Evolutionary conservation across 2,329 filamentous ascomycete genomes (phyloP), one percentile per base, ranked within the genome.

Genomic region (Bipolaris victoriae): DNA sequence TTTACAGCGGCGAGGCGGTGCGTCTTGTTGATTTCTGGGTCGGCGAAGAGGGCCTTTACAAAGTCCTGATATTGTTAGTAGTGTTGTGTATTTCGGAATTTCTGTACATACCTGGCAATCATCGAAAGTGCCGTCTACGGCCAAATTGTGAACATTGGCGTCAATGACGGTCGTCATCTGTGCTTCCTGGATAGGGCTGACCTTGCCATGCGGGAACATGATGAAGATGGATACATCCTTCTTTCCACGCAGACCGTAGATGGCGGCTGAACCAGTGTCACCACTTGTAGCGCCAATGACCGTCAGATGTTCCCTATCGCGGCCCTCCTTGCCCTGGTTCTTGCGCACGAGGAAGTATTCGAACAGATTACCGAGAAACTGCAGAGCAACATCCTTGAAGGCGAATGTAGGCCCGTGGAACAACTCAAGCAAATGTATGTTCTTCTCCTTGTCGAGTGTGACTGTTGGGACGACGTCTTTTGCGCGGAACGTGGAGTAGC

Each of bases 171-270:
- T 97, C 0, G 93, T 97, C 95, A 98, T 98, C 80, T 98, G 95
- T 4, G 91, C 90, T 78, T 98, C 92, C 77, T 98, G 95, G 55
- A 98, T 90, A 13, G 92, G 91, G 74, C 89, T 92, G 61, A 98
- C 90, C 65, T 92, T 90, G 61, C 92, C 94, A 77, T 95, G 91
- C 24, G 95, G 95, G 77, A 94, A 90, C 70, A 98, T 84, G 74
- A 99, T 98, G 80, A 96, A 95, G 51, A 98, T 91, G 0, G 92
- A 96, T 15, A 97, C 91, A 82, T 99, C 95, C 79, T 96, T 93
- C 86, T 98, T 98, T 52, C 93, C 92, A 49, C 93, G 83, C 52
- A 99, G 83, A 54, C 95, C 95, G 73, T 98, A 97, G 68, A 99
- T 98, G 64, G 95, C 95, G 10, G 94, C 94, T 26, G 92, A 97